Percentiles rank a stretch among this genome's conserved stretches.
Conservation (phyloP, 2,329 filamentous ascomycete species). For the Trichoderma koningii region DNA sequence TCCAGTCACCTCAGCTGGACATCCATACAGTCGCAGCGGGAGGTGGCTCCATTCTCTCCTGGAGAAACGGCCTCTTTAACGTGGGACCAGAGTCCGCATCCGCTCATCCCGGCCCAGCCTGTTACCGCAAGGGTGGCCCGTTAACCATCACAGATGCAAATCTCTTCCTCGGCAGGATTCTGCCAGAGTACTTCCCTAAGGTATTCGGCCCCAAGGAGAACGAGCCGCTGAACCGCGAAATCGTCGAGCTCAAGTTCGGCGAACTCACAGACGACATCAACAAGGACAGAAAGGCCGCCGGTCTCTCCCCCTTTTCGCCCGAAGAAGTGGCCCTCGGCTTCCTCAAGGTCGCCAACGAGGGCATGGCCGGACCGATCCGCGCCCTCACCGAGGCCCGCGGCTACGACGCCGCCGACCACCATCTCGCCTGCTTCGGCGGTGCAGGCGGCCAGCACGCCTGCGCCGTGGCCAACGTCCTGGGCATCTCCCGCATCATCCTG, state of each 20-base stretch:
- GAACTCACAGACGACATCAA: slow-evolving; percentile 49
- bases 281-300: slow-evolving; percentile 35
- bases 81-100: slow-evolving; percentile 72
- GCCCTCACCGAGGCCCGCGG: slow-evolving; percentile 42
- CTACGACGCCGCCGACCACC: slow-evolving; percentile 41
- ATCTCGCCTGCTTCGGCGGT: slow-evolving; percentile 43
- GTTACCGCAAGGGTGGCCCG: slow-evolving; percentile 72
- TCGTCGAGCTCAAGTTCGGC: slow-evolving; percentile 44
- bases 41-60: slow-evolving; percentile 70
- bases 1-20: slow-evolving; percentile 77
- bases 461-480: slow-evolving; percentile 46
- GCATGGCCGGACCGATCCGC: slow-evolving; percentile 42
- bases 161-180: slow-evolving; percentile 62
- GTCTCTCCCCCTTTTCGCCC: slow-evolving; percentile 34
- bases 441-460: slow-evolving; percentile 50
- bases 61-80: slow-evolving; percentile 70
- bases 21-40: slow-evolving; percentile 81
- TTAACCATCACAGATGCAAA: slow-evolving; percentile 74
- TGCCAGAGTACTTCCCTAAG: slow-evolving; percentile 68
- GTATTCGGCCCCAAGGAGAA: slow-evolving; percentile 46
- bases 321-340: slow-evolving; percentile 44
- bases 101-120: slow-evolving; percentile 71
- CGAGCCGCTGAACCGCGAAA: slow-evolving; percentile 44
- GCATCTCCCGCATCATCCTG: slow-evolving; percentile 47
- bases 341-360: slow-evolving; percentile 42